phyloP scores from a whole-genome alignment of 768 basidiomycete species.

The Rhodosporidiobolus sp. region DNA sequence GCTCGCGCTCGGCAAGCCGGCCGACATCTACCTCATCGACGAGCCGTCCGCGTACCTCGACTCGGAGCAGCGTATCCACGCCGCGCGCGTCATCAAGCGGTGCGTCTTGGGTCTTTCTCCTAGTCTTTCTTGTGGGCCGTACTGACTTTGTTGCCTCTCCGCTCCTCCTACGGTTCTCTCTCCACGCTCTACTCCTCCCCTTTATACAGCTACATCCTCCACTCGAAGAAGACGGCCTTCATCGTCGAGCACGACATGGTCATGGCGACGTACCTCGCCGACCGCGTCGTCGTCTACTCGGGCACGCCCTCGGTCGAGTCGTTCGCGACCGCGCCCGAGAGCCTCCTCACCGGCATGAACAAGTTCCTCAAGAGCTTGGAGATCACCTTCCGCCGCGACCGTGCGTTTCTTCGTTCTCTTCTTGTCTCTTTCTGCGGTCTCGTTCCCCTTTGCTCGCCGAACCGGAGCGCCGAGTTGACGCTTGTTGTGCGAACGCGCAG shows the following conservation, averaged over 20 bases:
- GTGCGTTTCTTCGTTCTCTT: conserved; percentile 60
- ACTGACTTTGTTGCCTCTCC: too few species aligned
- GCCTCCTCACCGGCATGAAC: conserved; percentile 94
- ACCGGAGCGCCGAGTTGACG: not conserved
- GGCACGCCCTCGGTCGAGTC: conserved; percentile 76
- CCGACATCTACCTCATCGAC: conserved; percentile 86
- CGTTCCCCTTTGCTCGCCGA: not conserved
- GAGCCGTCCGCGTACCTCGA: conserved; percentile 91
- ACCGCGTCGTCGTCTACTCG: conserved; percentile 82
- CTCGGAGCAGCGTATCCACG: conserved; percentile 98
- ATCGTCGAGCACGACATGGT: conserved; percentile 99
- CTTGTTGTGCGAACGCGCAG: not conserved
- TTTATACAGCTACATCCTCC: conserved; percentile 72
- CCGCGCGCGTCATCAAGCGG: conserved; percentile 97
- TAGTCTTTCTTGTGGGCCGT: too few species aligned
- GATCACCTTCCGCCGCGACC: conserved; percentile 97
- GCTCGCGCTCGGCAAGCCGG: conserved; percentile 71
- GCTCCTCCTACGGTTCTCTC: not conserved
- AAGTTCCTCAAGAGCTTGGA: conserved; percentile 90
- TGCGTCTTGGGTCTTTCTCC: conserved; percentile 45
- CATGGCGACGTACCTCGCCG: conserved; percentile 99
- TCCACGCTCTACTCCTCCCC: not conserved
- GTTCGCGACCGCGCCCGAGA: conserved; percentile 92
- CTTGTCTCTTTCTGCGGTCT: not conserved
- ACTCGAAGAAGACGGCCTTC: conserved; percentile 96